Evolutionary conservation across 2,329 filamentous ascomycete species (phyloP), one percentile per base, ranked within the genome.

Genomic region (Alternaria hordeiaustralica): DNA sequence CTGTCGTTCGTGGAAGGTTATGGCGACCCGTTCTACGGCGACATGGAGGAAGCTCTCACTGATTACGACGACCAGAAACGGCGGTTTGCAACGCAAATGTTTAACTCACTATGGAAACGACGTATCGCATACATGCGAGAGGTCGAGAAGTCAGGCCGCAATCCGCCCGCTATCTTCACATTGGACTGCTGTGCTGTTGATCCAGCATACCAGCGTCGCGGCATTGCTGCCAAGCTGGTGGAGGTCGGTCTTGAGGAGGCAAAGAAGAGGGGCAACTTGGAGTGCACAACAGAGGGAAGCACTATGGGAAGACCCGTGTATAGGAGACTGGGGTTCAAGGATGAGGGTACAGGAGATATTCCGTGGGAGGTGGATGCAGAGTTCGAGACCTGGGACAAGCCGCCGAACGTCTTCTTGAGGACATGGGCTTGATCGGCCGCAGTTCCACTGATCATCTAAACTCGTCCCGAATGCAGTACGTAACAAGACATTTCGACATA

Each of bases 131-230:
- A 69, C 51, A 80, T 82, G 55, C 33, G 44, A 12, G 60, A 69
- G 47, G 53, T 71, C 7, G 44, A 80, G 7, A 67, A 63, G n/a
- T 66, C 65, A 21, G 67, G 47, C 5, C 57, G 71, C 13, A 67
- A 71, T 4, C 79, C 77, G 4, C 85, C 86, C 0, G 82, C 86
- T 0, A 78, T 84, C 3, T 82, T 88, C 71, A 82, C 82, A 1
- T 78, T 89, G 46, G 76, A 78, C 36, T 65, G 78, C 18, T 78
- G 76, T 59, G 83, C 78, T 15, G 86, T 88, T 6, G 81, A 88
- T 63, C 87, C 87, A 1, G 77, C 71, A 0, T 87, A 84, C 59
- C 87, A 89, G 70, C 79, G 86, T 11, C 73, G 76, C 25, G 81
- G 78, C 8, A 75, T 80, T 61, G 78, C 78, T 10, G 68, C 66